Evolutionary conservation across 768 basidiomycete species (phyloP).

Genomic region (Porpolomopsis calyptriformis): DNA sequence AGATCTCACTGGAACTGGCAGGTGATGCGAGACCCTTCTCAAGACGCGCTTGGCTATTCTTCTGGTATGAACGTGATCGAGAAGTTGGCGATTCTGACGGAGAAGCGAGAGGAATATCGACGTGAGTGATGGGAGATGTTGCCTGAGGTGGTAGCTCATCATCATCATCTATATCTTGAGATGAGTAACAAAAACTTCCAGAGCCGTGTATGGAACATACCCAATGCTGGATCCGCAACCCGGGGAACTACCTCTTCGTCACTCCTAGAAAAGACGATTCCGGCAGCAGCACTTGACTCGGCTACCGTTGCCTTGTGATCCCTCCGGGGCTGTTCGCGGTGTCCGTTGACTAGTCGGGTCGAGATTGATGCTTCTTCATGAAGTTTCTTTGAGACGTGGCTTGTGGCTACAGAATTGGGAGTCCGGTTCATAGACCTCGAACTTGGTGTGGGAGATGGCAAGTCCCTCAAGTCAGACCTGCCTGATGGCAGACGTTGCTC

Average conservation of each 20-base stretch:
- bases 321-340: too few relatives aligned
- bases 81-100: conserved; percentile 9
- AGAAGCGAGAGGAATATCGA: conserved; percentile 5
- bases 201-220: too few relatives aligned
- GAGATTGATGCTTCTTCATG: too few relatives aligned
- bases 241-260: too few relatives aligned
- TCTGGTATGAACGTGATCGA: neutral
- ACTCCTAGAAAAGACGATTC: too few relatives aligned
- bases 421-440: conserved; percentile 17
- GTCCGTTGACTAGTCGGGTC: too few relatives aligned
- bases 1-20: conserved; percentile 4
- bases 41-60: conserved; percentile 11
- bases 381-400: too few relatives aligned
- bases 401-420: conserved; percentile 16
- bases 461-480: conserved; percentile 9
- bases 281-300: too few relatives aligned
- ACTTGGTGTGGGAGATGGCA: conserved; percentile 19
- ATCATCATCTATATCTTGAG: neutral
- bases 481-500: neutral
- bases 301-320: too few relatives aligned
- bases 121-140: conserved; percentile 18
- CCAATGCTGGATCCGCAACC: too few relatives aligned
- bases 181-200: too few relatives aligned
- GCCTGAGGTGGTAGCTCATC: conserved; percentile 8
- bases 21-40: conserved; percentile 7